Conservation (phyloP, 768 basidiomycete species). For the Gloeopeniophorella convolvens region DNA sequence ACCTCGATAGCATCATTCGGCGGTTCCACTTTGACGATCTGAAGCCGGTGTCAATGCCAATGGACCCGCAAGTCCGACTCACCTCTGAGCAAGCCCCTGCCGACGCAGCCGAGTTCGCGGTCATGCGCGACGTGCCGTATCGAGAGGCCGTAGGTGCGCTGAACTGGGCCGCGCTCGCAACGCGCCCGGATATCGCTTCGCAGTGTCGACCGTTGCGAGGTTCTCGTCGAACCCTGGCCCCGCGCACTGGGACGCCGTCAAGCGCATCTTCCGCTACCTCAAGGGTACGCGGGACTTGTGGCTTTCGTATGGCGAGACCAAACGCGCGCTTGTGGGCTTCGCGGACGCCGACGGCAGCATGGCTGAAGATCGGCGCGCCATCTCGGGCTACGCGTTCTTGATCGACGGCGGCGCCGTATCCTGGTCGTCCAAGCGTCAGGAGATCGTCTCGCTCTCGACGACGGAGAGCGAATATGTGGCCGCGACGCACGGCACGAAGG, state of each 20-base stretch:
- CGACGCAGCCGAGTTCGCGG: neutral
- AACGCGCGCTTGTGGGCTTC: constrained; percentile 15
- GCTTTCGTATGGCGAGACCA: constrained; percentile 18
- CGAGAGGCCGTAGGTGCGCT: constrained; percentile 21
- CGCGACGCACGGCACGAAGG: constrained; percentile 26
- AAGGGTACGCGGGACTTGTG: constrained; percentile 25
- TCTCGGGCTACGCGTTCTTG: constrained; percentile 30
- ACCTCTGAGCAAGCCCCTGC: neutral
- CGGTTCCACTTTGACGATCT: constrained; percentile 26
- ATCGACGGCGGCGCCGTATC: constrained; percentile 31
- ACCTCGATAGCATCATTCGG: constrained; percentile 22
- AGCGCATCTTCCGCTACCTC: constrained; percentile 35
- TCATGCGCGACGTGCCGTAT: constrained; percentile 20
- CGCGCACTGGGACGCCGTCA: constrained; percentile 28
- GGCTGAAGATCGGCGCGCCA: constrained; percentile 22
- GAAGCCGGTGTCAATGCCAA: constrained; percentile 29
- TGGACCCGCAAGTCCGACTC: constrained; percentile 22
- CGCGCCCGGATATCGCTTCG: constrained; percentile 31
- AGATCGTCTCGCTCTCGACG: constrained; percentile 33
- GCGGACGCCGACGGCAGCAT: constrained; percentile 28
- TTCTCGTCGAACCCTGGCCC: constrained; percentile 27
- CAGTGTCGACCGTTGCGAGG: constrained; percentile 28
- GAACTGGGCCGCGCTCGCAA: constrained; percentile 25
- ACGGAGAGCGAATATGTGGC: constrained; percentile 42
- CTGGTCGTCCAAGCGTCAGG: constrained; percentile 38